Conservation (phyloP, 2,329 filamentous ascomycete genomes). For the Xylariaceae sp. region DNA sequence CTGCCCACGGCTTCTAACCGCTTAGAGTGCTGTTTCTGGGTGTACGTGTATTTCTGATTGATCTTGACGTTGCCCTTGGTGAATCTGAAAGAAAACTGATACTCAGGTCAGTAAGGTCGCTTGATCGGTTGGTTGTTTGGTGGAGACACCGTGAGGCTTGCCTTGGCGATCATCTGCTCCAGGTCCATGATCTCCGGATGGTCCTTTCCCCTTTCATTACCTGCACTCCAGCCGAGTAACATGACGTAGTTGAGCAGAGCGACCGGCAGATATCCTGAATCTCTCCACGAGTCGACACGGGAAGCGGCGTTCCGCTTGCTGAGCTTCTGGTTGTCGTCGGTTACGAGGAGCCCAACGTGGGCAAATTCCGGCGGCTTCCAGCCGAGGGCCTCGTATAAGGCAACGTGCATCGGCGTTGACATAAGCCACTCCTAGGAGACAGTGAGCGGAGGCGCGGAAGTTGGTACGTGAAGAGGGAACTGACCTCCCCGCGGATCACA, state of each 20-base stretch:
- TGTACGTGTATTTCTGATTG: conserved; percentile 69
- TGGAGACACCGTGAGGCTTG: conserved; percentile 30
- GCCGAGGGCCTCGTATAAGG: conserved; percentile 68
- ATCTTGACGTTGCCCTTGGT: conserved; percentile 86
- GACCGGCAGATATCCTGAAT: conserved; percentile 37
- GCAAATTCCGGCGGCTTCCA: conserved; percentile 70
- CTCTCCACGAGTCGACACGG: conserved; percentile 41
- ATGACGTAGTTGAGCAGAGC: conserved; percentile 72
- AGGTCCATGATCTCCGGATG: conserved; percentile 66
- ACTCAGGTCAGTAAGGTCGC: background rate
- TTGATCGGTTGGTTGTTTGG: background rate
- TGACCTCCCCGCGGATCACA: conserved; percentile 77
- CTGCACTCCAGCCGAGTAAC: conserved; percentile 72
- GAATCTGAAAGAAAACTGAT: conserved; percentile 74
- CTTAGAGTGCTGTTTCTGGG: conserved; percentile 44
- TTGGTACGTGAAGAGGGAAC: conserved; percentile 18
- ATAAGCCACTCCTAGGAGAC: conserved; percentile 77
- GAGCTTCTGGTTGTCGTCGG: conserved; percentile 63
- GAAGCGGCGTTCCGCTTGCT: conserved; percentile 72
- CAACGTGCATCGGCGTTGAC: conserved; percentile 69
- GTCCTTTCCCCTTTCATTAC: conserved; percentile 17
- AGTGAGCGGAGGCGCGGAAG: background rate
- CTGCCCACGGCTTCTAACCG: background rate
- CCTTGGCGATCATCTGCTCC: conserved; percentile 60
- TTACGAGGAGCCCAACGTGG: conserved; percentile 70